Base-by-base conservation (phyloP, 805 yeast species). In the Candida nemodendra region DNA sequence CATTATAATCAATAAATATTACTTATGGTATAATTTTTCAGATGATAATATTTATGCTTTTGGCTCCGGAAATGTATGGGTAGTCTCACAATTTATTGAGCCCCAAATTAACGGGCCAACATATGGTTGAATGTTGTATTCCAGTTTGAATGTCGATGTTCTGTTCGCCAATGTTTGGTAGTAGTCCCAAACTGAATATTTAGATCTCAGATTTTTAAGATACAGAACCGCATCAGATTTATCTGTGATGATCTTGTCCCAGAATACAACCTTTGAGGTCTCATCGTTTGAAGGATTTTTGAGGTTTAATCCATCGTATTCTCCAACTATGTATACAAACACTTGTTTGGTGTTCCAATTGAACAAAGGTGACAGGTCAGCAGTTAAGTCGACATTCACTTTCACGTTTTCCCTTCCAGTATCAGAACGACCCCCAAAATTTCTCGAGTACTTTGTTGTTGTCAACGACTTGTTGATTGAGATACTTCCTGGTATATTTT, bases 271-370 rank as follows among this genome's bases (percentile, higher is more conserved):
- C 47, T 80, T 79, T 2, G 43, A 64, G 51, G 41, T 64, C 57
- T 42, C 56, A 32, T 39, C 61, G 11, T 32, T 23, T 17, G 45
- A 47, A 44, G 27, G 45, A 42, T 41, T 62, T 51, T 34, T 54
- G 55, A 1, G 68, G 71, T 28, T 70, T 54, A 46, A 28, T 9
- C 78, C 79, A 13, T 69, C 67, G 53, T 90, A 90, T 55, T 87
- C 91, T 2, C 95, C 95, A 3, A 95, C 85, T 45, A 93, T 69
- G 54, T 91, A 93, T 4, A 83, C 85, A 54, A 93, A 91, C n/a
- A 91, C 79, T 62, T 91, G 98, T 58, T 91, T 91, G 9, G 99
- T 93, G 64, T 91, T 93, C 96, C 97, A 91, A 62, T 84, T 89
- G 74, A 90, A 90, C 36, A 93, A 70, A 2, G 87, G 81, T 2